Conservation (phyloP, 768 basidiomycete genomes). For the Russula dissimulans region DNA sequence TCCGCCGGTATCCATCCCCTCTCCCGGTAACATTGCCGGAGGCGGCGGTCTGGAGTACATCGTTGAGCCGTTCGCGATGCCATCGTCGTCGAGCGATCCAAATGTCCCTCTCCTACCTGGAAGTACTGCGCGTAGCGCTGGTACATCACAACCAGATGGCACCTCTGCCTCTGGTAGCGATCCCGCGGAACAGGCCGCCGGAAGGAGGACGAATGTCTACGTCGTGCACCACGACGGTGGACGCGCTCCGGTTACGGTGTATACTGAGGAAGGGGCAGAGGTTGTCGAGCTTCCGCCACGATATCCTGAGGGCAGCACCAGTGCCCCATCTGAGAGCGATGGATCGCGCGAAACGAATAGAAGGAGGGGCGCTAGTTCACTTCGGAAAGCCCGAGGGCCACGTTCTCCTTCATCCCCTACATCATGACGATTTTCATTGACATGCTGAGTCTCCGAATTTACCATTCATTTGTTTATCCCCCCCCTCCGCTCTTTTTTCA, state of each 20-base stretch:
- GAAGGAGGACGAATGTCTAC: slow-evolving; percentile 33
- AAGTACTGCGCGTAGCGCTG: neutral
- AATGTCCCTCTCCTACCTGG: neutral
- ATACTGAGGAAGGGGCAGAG: slow-evolving; percentile 43
- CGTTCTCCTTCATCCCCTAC: neutral
- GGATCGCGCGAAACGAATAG: neutral
- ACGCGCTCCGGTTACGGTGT: slow-evolving; percentile 47
- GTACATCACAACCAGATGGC: neutral
- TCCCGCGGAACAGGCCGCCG: neutral
- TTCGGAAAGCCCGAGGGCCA: slow-evolving; percentile 3
- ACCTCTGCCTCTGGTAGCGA: slow-evolving; percentile 11
- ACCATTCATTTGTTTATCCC: neutral
- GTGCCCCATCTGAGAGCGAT: neutral
- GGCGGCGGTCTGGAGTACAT: slow-evolving; percentile 1
- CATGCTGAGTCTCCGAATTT: neutral
- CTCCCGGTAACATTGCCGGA: neutral
- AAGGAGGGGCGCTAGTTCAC: neutral
- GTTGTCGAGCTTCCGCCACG: slow-evolving; percentile 54
- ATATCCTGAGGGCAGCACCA: slow-evolving; percentile 26
- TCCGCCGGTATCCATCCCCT: neutral
- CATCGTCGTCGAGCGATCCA: neutral
- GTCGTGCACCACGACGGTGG: slow-evolving; percentile 57
- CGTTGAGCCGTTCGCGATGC: slow-evolving; percentile 19
- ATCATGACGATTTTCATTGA: neutral
- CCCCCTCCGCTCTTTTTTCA: neutral